Conservation (phyloP, 202 grass and related monocot species). For the Bolboschoenoplectus hybrid region DNA sequence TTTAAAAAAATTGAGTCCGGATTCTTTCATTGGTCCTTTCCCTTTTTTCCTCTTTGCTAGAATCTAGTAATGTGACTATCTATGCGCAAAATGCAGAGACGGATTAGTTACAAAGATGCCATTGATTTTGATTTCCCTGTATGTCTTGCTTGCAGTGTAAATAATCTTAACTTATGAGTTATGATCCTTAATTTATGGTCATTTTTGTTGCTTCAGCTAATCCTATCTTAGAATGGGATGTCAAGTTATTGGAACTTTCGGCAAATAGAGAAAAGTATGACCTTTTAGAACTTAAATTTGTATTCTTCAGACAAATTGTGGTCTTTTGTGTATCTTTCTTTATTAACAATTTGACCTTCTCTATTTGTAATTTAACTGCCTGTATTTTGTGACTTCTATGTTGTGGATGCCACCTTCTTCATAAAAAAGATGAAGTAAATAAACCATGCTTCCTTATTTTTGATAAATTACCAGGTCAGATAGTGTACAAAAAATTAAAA, state of each 20-base stretch:
- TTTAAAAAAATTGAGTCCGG: neutral
- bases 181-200: neutral
- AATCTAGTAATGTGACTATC: neutral
- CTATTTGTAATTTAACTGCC: neutral
- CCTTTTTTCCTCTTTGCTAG: neutral
- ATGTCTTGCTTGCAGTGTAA: neutral
- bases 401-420: neutral
- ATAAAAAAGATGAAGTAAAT: neutral
- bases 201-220: neutral
- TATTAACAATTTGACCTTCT: neutral
- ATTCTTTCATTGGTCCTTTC: neutral
- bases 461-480: slow-evolving; percentile 54
- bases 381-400: neutral
- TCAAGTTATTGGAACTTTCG: neutral
- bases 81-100: neutral
- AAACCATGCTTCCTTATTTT: neutral
- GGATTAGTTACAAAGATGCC: neutral
- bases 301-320: neutral
- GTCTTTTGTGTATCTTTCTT: neutral
- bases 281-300: neutral
- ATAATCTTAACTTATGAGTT: neutral
- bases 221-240: neutral
- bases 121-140: neutral
- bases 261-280: neutral
- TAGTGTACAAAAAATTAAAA: slow-evolving; percentile 88